phyloP scores from a whole-genome alignment of 2,329 filamentous ascomycete genomes.

The Lomentospora prolificans region DNA sequence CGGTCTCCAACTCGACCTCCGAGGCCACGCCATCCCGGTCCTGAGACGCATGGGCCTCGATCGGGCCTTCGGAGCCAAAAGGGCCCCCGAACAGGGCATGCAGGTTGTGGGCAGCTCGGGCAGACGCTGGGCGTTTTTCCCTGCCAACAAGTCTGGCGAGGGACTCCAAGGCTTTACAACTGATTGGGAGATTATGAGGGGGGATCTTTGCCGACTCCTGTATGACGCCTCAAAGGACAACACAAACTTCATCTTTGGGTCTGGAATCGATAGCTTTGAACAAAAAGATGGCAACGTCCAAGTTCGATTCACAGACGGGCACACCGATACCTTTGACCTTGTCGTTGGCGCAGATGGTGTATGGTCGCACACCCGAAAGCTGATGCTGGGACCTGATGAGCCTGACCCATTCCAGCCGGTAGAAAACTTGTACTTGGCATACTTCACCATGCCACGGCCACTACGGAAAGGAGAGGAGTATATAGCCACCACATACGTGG shows the following conservation, averaged over 20 bases:
- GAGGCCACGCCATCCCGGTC: slow-evolving; percentile 38
- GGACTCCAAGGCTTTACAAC: slow-evolving; percentile 28
- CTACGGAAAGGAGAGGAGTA: slow-evolving; percentile 23
- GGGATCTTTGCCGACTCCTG: slow-evolving; percentile 36
- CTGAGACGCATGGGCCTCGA: slow-evolving; percentile 42
- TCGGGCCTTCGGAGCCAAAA: slow-evolving; percentile 28
- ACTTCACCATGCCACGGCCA: slow-evolving; percentile 22
- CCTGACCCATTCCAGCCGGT: slow-evolving; percentile 18
- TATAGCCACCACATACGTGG: slow-evolving; percentile 26
- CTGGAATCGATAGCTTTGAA: slow-evolving; percentile 17
- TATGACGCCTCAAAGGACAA: slow-evolving; percentile 22
- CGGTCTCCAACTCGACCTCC: slow-evolving; percentile 45
- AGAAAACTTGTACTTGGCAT: slow-evolving; percentile 17
- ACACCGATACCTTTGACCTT: slow-evolving; percentile 34
- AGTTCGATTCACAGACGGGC: slow-evolving; percentile 32
- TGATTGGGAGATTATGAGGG: slow-evolving; percentile 47
- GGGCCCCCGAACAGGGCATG: slow-evolving; percentile 35
- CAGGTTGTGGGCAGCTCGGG: slow-evolving; percentile 30
- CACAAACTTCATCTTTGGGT: slow-evolving; percentile 19
- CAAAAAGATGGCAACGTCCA: slow-evolving; percentile 23
- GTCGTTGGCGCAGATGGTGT: slow-evolving; percentile 47
- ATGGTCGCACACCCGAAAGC: slow-evolving; percentile 35
- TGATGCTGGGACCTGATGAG: slow-evolving; percentile 22
- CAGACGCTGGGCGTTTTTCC: slow-evolving; percentile 27
- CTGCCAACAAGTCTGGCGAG: slow-evolving; percentile 24